phyloP scores from a whole-genome alignment of 768 basidiomycete species.

The Plicaturopsis crispa region DNA sequence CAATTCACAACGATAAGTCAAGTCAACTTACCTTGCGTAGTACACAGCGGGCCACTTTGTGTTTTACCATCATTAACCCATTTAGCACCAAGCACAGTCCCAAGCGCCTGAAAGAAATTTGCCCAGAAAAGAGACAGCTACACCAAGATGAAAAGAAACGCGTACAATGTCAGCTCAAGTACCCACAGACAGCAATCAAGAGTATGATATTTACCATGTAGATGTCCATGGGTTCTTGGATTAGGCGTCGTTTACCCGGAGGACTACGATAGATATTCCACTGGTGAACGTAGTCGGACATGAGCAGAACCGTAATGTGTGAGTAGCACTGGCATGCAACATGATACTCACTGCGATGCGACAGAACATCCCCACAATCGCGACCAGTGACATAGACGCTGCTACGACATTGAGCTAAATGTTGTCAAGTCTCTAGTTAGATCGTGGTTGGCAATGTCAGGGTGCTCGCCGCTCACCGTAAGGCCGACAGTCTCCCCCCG shows the following conservation, averaged over 20 bases:
- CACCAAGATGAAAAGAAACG: not conserved
- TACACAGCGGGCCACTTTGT: conserved; percentile 24
- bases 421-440: too few species aligned
- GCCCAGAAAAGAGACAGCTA: conserved; percentile 7
- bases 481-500: conserved; percentile 27
- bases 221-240: conserved; percentile 30
- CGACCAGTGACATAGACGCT: conserved; percentile 24
- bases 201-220: conserved; percentile 24
- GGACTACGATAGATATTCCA: conserved; percentile 7
- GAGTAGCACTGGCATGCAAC: too few species aligned
- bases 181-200: not conserved
- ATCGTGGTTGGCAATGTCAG: conserved; percentile 1
- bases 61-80: conserved; percentile 29
- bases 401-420: conserved; percentile 25
- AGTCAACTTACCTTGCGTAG: conserved; percentile 23
- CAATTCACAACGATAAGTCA: not conserved
- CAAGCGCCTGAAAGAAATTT: conserved; percentile 4
- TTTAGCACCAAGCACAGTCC: conserved; percentile 7
- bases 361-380: conserved; percentile 23
- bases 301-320: too few species aligned
- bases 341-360: conserved; percentile 20
- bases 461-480: too few species aligned
- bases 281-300: conserved; percentile 17
- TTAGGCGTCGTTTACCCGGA: conserved; percentile 16
- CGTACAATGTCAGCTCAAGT: too few species aligned